A percentile compares a stretch with the other conserved stretches of the same genome.
Evolutionary conservation across 108 stramenopile genomes (phyloP).

Genomic region (Discostella stelligeroides): DNA sequence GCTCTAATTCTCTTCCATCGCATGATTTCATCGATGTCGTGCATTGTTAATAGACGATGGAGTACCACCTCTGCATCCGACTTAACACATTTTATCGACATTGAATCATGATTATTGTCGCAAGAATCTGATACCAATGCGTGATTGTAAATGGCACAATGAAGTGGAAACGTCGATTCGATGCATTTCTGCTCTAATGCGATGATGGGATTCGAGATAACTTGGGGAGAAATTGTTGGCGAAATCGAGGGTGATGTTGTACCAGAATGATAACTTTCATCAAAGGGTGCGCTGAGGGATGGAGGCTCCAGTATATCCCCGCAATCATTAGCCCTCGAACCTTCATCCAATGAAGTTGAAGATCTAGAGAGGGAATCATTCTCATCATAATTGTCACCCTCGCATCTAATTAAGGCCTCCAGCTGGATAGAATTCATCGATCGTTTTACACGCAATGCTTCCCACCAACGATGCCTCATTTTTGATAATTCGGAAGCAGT

Average conservation of each 20-base stretch:
- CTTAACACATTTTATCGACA: neutral
- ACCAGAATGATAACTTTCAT: slow-evolving; percentile 16
- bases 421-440: too few species aligned
- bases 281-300: slow-evolving; percentile 36
- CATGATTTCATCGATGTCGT: slow-evolving; percentile 4
- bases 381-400: neutral
- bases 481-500: slow-evolving; percentile 25
- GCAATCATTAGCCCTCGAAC: neutral
- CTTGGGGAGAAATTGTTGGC: neutral
- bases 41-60: slow-evolving; percentile 19
- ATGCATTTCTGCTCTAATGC: slow-evolving; percentile 28
- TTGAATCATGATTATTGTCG: neutral
- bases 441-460: slow-evolving; percentile 21
- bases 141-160: slow-evolving; percentile 28
- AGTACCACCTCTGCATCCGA: slow-evolving; percentile 16
- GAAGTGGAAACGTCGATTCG: slow-evolving; percentile 29
- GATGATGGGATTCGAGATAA: neutral
- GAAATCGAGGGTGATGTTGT: neutral
- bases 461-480: slow-evolving; percentile 50
- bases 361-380: slow-evolving; percentile 16
- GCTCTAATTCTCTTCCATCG: slow-evolving; percentile 17
- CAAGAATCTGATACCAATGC: neutral
- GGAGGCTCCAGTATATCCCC: slow-evolving; percentile 26
- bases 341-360: slow-evolving; percentile 9
- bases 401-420: too few species aligned